These are phyloP conservation scores for Filobasidium uniguttulatum DNA, from an alignment of 1,284 basidiomycete genomes.

Conservation along the genomic window DNA sequence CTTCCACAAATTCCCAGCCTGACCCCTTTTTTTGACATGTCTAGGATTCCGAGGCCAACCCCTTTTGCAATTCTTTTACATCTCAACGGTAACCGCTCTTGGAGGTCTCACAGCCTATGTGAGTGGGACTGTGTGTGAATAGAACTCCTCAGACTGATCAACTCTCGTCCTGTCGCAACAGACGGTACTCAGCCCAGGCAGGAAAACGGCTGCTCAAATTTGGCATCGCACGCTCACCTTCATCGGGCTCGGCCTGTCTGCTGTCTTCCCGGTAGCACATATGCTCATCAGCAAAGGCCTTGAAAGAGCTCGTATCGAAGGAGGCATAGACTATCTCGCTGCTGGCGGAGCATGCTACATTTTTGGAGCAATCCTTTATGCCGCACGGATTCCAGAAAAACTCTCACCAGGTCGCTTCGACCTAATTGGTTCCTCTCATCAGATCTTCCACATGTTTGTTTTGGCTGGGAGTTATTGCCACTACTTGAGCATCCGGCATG, in stretches of 20 bases:
- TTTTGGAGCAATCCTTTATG: constrained; percentile 62
- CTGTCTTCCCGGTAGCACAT: constrained; percentile 58
- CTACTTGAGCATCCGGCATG: constrained; percentile 36
- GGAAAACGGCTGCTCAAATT: constrained; percentile 59
- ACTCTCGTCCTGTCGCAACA: constrained; percentile 38
- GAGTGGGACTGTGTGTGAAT: constrained; percentile 9
- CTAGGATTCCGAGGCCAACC: constrained; percentile 17
- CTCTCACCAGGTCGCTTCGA: constrained; percentile 67
- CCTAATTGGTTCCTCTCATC: constrained; percentile 61
- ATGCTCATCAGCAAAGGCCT: constrained; percentile 49
- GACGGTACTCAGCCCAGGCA: constrained; percentile 65
- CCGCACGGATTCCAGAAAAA: constrained; percentile 67
- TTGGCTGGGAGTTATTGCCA: constrained; percentile 63
- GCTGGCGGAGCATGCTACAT: constrained; percentile 56
- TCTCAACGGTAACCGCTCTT: constrained; percentile 19
- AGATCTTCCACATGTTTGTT: constrained; percentile 72
- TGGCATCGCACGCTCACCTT: constrained; percentile 67
- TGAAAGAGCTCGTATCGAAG: constrained; percentile 44
- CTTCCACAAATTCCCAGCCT: too few relatives aligned
- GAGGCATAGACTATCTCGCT: constrained; percentile 57
- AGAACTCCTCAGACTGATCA: background rate
- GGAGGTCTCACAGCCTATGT: constrained; percentile 21
- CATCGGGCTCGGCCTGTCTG: constrained; percentile 61
- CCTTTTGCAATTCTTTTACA: constrained; percentile 26
- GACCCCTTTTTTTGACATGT: constrained; percentile 58